Evolutionary conservation across 75 land plant genomes (phyloP), one percentile per base, ranked within the genome.

Genomic region (Pinus albicaulis): DNA sequence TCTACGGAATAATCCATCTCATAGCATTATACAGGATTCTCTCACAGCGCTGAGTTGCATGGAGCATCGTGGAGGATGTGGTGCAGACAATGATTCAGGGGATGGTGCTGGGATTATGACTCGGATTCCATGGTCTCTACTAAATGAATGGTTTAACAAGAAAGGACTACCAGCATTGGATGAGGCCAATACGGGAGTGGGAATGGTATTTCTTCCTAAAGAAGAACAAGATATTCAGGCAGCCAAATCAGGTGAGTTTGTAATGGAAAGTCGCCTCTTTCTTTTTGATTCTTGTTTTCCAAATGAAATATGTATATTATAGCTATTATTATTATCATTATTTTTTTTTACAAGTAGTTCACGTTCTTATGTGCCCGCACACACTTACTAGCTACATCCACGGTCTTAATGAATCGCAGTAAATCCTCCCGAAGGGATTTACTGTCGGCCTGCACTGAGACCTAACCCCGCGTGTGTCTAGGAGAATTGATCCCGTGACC

Each of bases 51-150:
- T 97, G 78, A 84, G 98, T 53, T 97, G 99, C 82, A 97, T 97
- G 99, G 99, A 97, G 77, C 99, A 97, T 81, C 92, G 99, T 34
- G 99, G 99, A 15, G 99, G 99, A 7, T 97, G 99, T 85, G 88
- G 98, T 38, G 98, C 99, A 31, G 99, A 97, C 80, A 94, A 91
- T 81, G 98, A 97, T 63, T 97, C 99, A 25, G 99, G 99, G 58
- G 99, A 97, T 83, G 99, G 99, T 61, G 85, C 99, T 53, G 99
- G 99, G 48, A 3, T 97, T 53, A 97, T 97, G 99, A 92, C 93
- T 7, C 86, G 86, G 22, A 89, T 97, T 59, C 99, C 99, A n/a
- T 97, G 99, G 99, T 82, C 84, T 24, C 83, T 97, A 14, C 88
- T 88, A 64, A 77, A 92, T 73, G 88, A 79, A 16, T 97, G 99